Percentiles rank a stretch among this genome's conserved stretches.
These are phyloP conservation scores for Cicer cuneatum DNA, from an alignment of 306 rosid species.

Conservation along the genomic window DNA sequence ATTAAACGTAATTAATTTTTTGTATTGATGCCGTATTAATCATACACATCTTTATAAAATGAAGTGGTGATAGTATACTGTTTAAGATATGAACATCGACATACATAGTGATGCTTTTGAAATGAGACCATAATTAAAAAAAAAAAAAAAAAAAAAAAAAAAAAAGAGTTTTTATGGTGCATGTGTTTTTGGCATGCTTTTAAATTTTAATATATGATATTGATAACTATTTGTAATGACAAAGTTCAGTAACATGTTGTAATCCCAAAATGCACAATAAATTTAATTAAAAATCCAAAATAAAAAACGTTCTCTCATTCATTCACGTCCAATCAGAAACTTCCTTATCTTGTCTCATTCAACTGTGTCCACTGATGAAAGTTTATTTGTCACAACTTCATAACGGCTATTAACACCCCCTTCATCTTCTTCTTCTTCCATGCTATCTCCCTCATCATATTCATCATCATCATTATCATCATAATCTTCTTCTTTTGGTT, in stretches of 20 bases:
- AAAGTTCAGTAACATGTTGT: slow-evolving; percentile 42
- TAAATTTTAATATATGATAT: slow-evolving; percentile 1
- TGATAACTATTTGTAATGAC: slow-evolving; percentile 26
- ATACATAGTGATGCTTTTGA: not conserved
- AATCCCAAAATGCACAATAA: slow-evolving; percentile 40
- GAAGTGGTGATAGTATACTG: too few species aligned
- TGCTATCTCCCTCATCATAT: slow-evolving; percentile 60
- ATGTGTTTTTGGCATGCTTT: slow-evolving; percentile 39
- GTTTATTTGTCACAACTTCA: slow-evolving; percentile 60
- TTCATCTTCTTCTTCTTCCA: slow-evolving; percentile 46
- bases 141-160: slow-evolving; percentile 33
- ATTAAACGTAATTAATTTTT: too few species aligned
- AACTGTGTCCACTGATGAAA: slow-evolving; percentile 60
- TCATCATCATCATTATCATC: slow-evolving; percentile 55
- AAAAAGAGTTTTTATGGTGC: slow-evolving; percentile 46
- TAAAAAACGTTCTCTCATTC: not conserved
- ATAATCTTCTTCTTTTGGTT: slow-evolving; percentile 37
- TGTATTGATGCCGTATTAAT: too few species aligned
- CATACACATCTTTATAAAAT: too few species aligned
- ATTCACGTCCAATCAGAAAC: slow-evolving; percentile 42
- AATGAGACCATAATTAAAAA: slow-evolving; percentile 36
- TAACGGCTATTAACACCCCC: slow-evolving; percentile 36
- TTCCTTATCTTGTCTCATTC: slow-evolving; percentile 64
- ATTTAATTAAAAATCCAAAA: slow-evolving; percentile 4
- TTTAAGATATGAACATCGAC: not conserved